phyloP scores from a whole-genome alignment of 176 grass and related monocot species.

The Oropetium thomaeum region DNA sequence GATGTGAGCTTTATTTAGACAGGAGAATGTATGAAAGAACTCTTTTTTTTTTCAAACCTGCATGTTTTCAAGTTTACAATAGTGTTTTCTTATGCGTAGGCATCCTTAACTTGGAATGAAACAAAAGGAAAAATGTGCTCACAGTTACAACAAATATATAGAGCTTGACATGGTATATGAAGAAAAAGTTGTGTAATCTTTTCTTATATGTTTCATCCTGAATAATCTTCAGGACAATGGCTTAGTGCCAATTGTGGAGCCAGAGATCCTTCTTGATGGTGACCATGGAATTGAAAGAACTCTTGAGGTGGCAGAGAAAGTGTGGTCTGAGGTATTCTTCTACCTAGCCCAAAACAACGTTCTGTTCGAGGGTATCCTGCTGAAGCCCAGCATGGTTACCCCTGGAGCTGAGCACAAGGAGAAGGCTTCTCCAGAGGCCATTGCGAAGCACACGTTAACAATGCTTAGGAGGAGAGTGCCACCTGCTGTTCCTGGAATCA shows the following conservation, averaged over 20 bases:
- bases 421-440: constrained; percentile 78
- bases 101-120: background rate
- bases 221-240: constrained; percentile 70
- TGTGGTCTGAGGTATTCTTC: constrained; percentile 97
- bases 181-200: background rate
- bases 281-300: constrained; percentile 82
- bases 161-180: background rate
- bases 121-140: background rate
- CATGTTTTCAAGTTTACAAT: background rate
- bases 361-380: constrained; percentile 83
- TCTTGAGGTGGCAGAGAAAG: constrained; percentile 90
- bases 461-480: constrained; percentile 92
- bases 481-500: constrained; percentile 92
- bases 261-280: constrained; percentile 96
- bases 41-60: background rate
- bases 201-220: constrained; percentile 1
- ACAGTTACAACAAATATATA: background rate
- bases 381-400: constrained; percentile 99
- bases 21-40: background rate
- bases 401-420: constrained; percentile 95
- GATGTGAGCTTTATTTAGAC: background rate
- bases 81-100: background rate
- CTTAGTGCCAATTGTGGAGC: constrained; percentile 94
- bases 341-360: constrained; percentile 91
- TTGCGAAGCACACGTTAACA: constrained; percentile 71